Evolutionary conservation across 805 yeast genomes (phyloP), one percentile per base, ranked within the genome.

Genomic region (Wickerhamomyces rabaulensis): DNA sequence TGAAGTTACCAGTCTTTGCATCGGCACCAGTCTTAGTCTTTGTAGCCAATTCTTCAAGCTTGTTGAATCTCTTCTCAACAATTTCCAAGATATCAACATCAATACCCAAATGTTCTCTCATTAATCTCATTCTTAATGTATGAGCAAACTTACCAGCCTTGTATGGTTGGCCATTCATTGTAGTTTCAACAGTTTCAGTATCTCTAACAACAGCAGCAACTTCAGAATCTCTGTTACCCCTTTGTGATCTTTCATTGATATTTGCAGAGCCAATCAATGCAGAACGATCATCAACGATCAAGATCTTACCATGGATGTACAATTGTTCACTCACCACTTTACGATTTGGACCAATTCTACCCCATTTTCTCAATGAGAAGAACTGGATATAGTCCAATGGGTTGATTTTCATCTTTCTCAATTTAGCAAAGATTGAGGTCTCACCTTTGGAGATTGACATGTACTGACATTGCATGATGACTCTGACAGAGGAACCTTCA

Each of bases 211-310:
- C 68, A 1, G 91, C 88, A 3, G 97, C 96, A 37, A 94, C 84
- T 60, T 94, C 99, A 6, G 97, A 90, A 62, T 94, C 99, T 62
- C 99, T 76, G 19, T 75, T 73, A 15, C 99, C 99, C 56, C 94
- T 74, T 89, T 91, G 91, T 0, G 98, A 92, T 57, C 99, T 76
- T 64, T 94, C 99, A 61, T 94, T 94, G 50, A 94, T 88, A 60
- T 94, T 94, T 0, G 99, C 99, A 59, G 97, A 88, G 2, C 99
- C 99, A 58, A 94, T 91, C 39, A 94, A 85, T 5, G 96, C 97
- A 40, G 84, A 79, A 42, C 96, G 75, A 60, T 94, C 99, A 67
- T 94, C 99, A 10, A 85, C 97, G 56, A 94, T 76, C 81, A 94
- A 76, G 9, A 84, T 78, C 62, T 94, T 94, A 1, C 96, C 96